phyloP scores from a whole-genome alignment of 768 basidiomycete species.

The Phanerodontia chrysosporium region DNA sequence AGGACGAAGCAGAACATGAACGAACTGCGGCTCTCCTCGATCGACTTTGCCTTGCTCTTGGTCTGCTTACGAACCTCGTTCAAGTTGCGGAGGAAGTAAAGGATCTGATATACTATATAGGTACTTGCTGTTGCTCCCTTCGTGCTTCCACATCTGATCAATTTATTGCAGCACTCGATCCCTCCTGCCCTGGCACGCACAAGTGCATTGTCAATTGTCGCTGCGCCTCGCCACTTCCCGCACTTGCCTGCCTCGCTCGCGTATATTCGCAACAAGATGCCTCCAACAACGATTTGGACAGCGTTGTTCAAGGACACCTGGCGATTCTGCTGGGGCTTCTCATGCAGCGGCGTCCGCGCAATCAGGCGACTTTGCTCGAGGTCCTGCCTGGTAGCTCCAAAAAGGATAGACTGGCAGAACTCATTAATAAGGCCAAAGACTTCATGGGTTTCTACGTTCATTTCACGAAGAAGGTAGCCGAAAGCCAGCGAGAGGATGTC shows the following conservation, averaged over 20 bases:
- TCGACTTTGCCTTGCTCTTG: constrained; percentile 68
- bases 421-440: constrained; percentile 35
- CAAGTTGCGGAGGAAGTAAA: constrained; percentile 52
- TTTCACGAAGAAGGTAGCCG: constrained; percentile 25
- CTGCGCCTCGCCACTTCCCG: constrained; percentile 42
- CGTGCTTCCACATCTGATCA: background rate
- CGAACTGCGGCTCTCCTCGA: constrained; percentile 50
- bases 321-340: constrained; percentile 67
- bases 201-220: constrained; percentile 49
- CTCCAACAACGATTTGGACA: constrained; percentile 26
- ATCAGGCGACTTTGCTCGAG: constrained; percentile 30
- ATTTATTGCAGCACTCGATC: constrained; percentile 41
- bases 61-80: constrained; percentile 71
- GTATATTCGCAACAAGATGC: constrained; percentile 42
- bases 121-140: constrained; percentile 34
- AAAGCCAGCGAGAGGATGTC: constrained; percentile 10
- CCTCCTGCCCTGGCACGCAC: constrained; percentile 45
- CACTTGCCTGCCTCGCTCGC: constrained; percentile 46
- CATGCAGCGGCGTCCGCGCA: constrained; percentile 29
- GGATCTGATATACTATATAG: constrained; percentile 39
- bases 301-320: constrained; percentile 68
- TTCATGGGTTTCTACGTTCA: constrained; percentile 40
- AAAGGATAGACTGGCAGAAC: constrained; percentile 25
- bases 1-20: constrained; percentile 22
- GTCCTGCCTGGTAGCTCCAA: constrained; percentile 31